These are phyloP conservation scores for Vanilla planifolia DNA, from an alignment of 106 monocot genomes.

Conservation along the genomic window DNA sequence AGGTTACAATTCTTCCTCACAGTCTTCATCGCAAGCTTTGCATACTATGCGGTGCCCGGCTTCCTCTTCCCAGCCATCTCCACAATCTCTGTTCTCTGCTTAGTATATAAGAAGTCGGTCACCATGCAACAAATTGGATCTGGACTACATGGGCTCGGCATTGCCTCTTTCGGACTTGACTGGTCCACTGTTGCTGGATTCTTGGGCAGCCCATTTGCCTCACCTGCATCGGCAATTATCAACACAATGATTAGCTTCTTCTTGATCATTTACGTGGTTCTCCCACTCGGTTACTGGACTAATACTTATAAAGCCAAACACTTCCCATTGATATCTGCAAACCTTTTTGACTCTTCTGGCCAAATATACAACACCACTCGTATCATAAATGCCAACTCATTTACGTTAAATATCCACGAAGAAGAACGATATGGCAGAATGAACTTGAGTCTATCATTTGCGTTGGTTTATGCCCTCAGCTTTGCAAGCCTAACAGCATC, in stretches of 20 bases:
- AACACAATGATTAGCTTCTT: slow-evolving; percentile 33
- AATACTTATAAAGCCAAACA: slow-evolving; percentile 30
- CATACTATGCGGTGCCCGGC: slow-evolving; percentile 40
- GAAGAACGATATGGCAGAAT: slow-evolving; percentile 33
- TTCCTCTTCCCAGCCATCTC: slow-evolving; percentile 38
- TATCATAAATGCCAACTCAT: slow-evolving; percentile 27
- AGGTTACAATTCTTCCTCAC: slow-evolving; percentile 40
- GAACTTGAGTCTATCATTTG: slow-evolving; percentile 54
- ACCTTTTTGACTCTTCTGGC: slow-evolving; percentile 20
- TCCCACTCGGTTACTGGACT: slow-evolving; percentile 38
- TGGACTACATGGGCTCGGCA: slow-evolving; percentile 35
- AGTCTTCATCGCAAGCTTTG: slow-evolving; percentile 27
- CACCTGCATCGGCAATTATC: slow-evolving; percentile 25
- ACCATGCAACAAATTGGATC: slow-evolving; percentile 51
- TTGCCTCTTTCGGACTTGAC: slow-evolving; percentile 47
- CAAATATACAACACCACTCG: slow-evolving; percentile 21
- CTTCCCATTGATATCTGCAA: slow-evolving; percentile 26
- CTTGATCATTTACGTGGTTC: slow-evolving; percentile 18
- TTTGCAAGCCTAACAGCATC: slow-evolving; percentile 62
- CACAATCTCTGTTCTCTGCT: slow-evolving; percentile 28
- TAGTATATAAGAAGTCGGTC: slow-evolving; percentile 38
- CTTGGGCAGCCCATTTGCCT: slow-evolving; percentile 24
- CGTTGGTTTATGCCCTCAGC: slow-evolving; percentile 39
- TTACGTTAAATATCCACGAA: slow-evolving; percentile 15
- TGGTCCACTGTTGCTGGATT: slow-evolving; percentile 26